phyloP scores from a whole-genome alignment of 371 early-diverging fungal species.

The Mortierella sp. region DNA sequence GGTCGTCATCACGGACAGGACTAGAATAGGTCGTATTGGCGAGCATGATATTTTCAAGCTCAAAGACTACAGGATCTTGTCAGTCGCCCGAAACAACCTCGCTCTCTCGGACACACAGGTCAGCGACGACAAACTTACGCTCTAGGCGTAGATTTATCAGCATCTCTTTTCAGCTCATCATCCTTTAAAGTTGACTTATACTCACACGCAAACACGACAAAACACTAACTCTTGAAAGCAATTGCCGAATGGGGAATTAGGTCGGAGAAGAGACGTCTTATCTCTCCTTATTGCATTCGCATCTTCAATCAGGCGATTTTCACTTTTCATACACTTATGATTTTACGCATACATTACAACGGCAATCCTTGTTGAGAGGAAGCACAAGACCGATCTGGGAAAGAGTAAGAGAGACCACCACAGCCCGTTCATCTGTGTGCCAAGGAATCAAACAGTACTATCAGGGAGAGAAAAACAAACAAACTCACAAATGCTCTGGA shows the following conservation, averaged over 20 bases:
- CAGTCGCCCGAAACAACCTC: slow-evolving; percentile 66
- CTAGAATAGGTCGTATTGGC: slow-evolving; percentile 70
- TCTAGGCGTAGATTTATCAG: too few relatives aligned
- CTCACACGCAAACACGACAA: background rate
- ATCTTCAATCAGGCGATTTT: slow-evolving; percentile 75
- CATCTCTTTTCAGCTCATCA: too few relatives aligned
- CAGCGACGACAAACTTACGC: too few relatives aligned
- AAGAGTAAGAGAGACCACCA: slow-evolving; percentile 16
- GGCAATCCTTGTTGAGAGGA: slow-evolving; percentile 60
- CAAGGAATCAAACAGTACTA: too few relatives aligned
- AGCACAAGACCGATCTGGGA: slow-evolving; percentile 32
- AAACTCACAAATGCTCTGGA: background rate
- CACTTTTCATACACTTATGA: slow-evolving; percentile 91
- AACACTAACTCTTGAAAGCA: background rate
- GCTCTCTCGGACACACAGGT: slow-evolving; percentile 64
- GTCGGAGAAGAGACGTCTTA: slow-evolving; percentile 81
- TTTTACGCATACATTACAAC: slow-evolving; percentile 85
- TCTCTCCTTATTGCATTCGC: slow-evolving; percentile 73
- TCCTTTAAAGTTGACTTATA: too few relatives aligned
- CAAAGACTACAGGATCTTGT: slow-evolving; percentile 77
- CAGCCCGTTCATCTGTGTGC: too few relatives aligned
- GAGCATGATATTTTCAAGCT: slow-evolving; percentile 80
- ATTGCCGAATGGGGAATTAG: slow-evolving; percentile 40
- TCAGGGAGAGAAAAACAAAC: too few relatives aligned
- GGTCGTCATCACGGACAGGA: slow-evolving; percentile 84